Evolutionary conservation across 345 rosid species (phyloP), one percentile per base, ranked within the genome.

Genomic region (Ricinus communis): DNA sequence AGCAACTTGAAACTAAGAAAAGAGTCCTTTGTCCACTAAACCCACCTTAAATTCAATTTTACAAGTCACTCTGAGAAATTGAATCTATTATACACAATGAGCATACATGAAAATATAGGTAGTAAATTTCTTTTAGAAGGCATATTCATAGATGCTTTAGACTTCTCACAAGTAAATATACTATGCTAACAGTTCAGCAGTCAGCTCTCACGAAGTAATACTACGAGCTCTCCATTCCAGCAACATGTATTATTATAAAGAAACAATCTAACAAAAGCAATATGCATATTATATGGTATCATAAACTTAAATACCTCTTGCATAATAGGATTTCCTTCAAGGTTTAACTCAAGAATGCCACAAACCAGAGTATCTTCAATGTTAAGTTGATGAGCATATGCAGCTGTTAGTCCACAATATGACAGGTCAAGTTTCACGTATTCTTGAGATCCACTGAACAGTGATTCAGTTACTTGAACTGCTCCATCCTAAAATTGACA

Each of bases 251-350:
- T n/a, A n/a, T n/a, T n/a, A n/a, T n/a, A n/a, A n/a, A n/a, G n/a
- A 49, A 27, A 24, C 10, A 25, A n/a, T n/a, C n/a, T n/a, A 24
- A 70, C n/a, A 1, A 27, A 51, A 50, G 36, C 38, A 43, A 24
- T 33, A 61, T n/a, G n/a, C n/a, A n/a, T n/a, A 56, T 0, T 8
- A 56, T 7, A 14, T 3, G 27, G 30, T 40, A 22, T 55, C 38
- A 16, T 40, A n/a, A n/a, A n/a, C n/a, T n/a, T n/a, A n/a, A n/a
- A n/a, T 76, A 95, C 97, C 99, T 89, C 93, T 76, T 82, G 79
- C 45, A 65, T 73, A 63, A 95, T 79, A 73, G 77, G 77, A 78
- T 92, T 95, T 71, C 96, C 91, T 78, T 87, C 93, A 52, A 92
- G 83, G 71, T 88, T 86, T 71, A 95, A 84, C 78, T 92, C 94